Conservation (phyloP, 2,329 filamentous ascomycete species). For the Nemania sp. region DNA sequence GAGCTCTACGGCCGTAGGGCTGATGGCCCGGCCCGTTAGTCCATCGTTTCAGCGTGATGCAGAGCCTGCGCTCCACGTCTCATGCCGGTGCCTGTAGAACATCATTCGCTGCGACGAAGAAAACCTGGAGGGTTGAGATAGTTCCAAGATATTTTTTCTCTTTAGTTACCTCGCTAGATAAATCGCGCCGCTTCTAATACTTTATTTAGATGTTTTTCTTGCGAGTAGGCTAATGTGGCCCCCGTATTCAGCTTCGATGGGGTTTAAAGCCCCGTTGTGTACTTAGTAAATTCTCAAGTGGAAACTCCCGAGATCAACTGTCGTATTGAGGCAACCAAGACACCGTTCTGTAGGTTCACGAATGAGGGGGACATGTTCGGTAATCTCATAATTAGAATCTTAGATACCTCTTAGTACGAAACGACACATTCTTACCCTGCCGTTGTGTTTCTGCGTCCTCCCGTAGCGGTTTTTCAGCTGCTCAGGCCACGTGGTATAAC, state of each 20-base stretch:
- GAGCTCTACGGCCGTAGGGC: constrained; percentile 18
- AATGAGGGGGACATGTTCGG: neutral
- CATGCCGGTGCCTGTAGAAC: no score
- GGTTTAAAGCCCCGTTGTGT: no score
- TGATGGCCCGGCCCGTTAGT: constrained; percentile 14
- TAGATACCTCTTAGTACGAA: neutral
- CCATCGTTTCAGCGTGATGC: no score
- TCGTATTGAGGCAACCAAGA: constrained; percentile 5
- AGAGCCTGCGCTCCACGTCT: no score
- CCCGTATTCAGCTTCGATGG: neutral
- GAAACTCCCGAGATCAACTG: neutral
- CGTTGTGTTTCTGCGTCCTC: neutral
- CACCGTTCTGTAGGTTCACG: neutral
- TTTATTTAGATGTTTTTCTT: neutral
- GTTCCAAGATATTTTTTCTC: neutral
- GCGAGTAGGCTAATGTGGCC: neutral
- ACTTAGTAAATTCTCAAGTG: neutral
- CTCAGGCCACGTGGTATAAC: neutral
- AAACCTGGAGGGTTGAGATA: no score
- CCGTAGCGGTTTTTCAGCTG: constrained; percentile 14
- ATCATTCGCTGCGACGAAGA: no score
- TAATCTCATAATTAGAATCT: neutral
- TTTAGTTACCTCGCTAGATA: neutral
- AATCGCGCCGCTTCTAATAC: neutral
- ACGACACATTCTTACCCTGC: no score